Conservation (phyloP, 352 stramenopile species). For the Phytopythium kandeliae region DNA sequence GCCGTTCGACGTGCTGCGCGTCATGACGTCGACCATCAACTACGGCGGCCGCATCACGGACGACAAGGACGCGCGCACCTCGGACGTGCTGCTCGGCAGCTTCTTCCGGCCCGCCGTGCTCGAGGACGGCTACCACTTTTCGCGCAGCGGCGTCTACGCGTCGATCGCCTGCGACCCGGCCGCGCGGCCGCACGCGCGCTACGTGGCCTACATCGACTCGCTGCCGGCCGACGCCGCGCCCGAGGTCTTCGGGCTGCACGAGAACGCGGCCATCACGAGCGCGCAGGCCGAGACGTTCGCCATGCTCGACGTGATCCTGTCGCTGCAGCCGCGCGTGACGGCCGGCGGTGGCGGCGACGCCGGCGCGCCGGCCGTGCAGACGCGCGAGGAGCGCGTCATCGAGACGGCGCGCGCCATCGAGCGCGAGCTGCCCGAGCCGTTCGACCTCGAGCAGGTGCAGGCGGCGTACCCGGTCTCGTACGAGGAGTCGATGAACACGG, state of each 20-base stretch:
- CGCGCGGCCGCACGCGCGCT: slow-evolving; percentile 66
- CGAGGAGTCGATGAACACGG: slow-evolving; percentile 95
- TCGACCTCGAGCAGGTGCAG: slow-evolving; percentile 76
- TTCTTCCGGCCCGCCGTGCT: slow-evolving; percentile 88
- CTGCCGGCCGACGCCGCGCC: slow-evolving; percentile 88
- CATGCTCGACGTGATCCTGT: slow-evolving; percentile 82
- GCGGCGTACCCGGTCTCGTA: slow-evolving; percentile 88
- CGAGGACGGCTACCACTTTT: slow-evolving; percentile 72
- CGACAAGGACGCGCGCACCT: slow-evolving; percentile 91
- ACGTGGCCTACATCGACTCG: slow-evolving; percentile 93
- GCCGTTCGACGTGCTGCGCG: slow-evolving; percentile 86
- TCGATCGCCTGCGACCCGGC: slow-evolving; percentile 63
- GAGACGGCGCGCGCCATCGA: slow-evolving; percentile 72
- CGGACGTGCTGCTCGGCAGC: slow-evolving; percentile 85
- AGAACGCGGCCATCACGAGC: slow-evolving; percentile 93
- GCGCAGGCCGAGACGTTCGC: slow-evolving; percentile 86
- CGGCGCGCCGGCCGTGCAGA: slow-evolving; percentile 22
- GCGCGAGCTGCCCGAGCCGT: slow-evolving; percentile 43
- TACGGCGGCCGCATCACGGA: slow-evolving; percentile 93
- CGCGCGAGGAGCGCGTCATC: slow-evolving; percentile 72
- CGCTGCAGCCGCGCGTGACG: slow-evolving; percentile 71
- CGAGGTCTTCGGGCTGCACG: slow-evolving; percentile 93
- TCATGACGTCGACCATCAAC: slow-evolving; percentile 94
- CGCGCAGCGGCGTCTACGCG: slow-evolving; percentile 82
- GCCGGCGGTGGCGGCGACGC: slow-evolving; percentile 31